These are phyloP conservation scores for Exophiala aquamarina DNA, from an alignment of 2,329 filamentous ascomycete species.

Conservation along the genomic window DNA sequence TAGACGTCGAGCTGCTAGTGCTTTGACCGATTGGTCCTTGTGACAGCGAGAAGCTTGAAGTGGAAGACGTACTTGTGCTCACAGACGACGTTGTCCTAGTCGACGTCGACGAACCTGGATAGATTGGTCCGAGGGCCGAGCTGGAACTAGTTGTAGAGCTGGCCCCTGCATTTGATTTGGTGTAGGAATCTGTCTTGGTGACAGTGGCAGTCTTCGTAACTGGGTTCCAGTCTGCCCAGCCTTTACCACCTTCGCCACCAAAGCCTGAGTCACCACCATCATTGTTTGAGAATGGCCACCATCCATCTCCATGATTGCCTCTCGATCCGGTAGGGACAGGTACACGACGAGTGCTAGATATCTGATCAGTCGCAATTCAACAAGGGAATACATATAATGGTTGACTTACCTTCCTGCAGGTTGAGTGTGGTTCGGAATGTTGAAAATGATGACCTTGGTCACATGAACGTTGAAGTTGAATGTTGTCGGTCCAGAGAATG, in stretches of 20 bases:
- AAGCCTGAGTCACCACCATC: constrained; percentile 4
- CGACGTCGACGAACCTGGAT: neutral
- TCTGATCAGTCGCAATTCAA: neutral
- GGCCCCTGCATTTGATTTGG: neutral
- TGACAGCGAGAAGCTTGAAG: neutral
- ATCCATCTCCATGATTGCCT: constrained; percentile 1
- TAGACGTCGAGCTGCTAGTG: neutral
- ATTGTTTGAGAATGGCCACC: constrained; percentile 15
- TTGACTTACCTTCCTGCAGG: constrained; percentile 5
- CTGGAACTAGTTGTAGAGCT: neutral
- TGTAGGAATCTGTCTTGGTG: neutral
- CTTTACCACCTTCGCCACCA: neutral
- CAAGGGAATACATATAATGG: neutral
- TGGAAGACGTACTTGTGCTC: neutral
- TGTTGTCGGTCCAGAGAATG: constrained; percentile 8
- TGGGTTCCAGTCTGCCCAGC: constrained; percentile 11
- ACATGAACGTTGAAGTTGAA: constrained; percentile 13
- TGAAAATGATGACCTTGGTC: constrained; percentile 13
- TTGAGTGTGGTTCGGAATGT: constrained; percentile 4
- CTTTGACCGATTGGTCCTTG: neutral
- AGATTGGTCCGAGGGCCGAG: neutral
- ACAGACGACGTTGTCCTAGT: neutral
- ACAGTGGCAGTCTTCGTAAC: neutral
- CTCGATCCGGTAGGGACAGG: neutral
- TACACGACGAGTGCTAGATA: neutral